Base-by-base conservation (phyloP, 139 green algal species). In the Astrephomene gubernaculifera region DNA sequence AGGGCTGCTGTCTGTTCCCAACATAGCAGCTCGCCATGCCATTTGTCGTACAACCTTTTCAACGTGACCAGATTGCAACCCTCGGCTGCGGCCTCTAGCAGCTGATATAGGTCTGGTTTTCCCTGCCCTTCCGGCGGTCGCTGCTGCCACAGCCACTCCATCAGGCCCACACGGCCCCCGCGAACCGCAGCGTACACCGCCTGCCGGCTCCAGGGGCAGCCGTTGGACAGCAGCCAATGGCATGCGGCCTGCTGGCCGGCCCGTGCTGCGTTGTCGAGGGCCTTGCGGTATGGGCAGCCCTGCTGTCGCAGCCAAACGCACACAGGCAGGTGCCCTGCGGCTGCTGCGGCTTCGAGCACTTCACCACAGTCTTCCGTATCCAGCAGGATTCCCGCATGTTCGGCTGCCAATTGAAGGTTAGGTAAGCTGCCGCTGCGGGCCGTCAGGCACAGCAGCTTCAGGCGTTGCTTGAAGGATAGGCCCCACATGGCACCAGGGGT, bases 11-110 rank as follows among this genome's bases (percentile, higher is more conserved):
- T 65, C 22, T 5, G 12, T 65, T 65, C 12, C 14, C 5, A 65
- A 24, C n/a, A n/a, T n/a, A n/a, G n/a, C n/a, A n/a, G n/a, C n/a
- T n/a, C n/a, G n/a, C n/a, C n/a, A n/a, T n/a, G n/a, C n/a, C 17
- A 71, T 10, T 41, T 31, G 31, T 4, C 33, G 29, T 44, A 10
- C 10, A 71, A 31, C 38, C 54, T 9, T 25, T 54, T 21, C 14
- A 74, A 53, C n/a, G 68, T 57, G 38, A 38, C 68, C 38, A 74
- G 68, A 24, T 74, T 38, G 68, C 68, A 74, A 1, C 68, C 68
- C 39, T 74, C 68, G 3, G 68, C 68, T 7, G 14, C 36, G 14
- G 68, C 68, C 1, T 1, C 31, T 21, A 74, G 38, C 22, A 74
- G 38, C 68, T 71, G 9, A 41, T 24, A 8, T 65, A 5, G 54